Evolutionary conservation across 805 yeast species (phyloP).

Genomic region (Barnettozyma californica): DNA sequence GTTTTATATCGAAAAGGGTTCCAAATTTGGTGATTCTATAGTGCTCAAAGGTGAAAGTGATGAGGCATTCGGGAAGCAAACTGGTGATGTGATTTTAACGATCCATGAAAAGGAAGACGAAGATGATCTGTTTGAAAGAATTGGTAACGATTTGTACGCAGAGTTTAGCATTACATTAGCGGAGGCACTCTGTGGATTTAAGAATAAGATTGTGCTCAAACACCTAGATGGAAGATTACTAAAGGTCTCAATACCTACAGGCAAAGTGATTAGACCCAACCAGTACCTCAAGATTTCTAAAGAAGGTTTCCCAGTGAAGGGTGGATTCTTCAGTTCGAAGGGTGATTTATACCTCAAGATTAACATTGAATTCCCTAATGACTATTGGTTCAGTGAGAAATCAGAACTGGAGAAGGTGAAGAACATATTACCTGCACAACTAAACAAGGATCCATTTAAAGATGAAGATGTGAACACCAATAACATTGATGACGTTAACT

Average conservation of each 20-base stretch:
- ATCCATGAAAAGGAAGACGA: slow-evolving; percentile 39
- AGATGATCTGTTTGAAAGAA: slow-evolving; percentile 42
- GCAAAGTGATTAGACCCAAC: slow-evolving; percentile 78
- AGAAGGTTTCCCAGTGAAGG: slow-evolving; percentile 79
- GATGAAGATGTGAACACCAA: slow-evolving; percentile 23
- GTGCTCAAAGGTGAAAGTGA: slow-evolving; percentile 69
- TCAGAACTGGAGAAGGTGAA: slow-evolving; percentile 52
- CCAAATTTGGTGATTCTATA: slow-evolving; percentile 55
- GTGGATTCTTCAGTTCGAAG: slow-evolving; percentile 24
- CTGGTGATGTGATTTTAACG: slow-evolving; percentile 75
- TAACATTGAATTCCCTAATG: slow-evolving; percentile 77
- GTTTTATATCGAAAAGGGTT: slow-evolving; percentile 72
- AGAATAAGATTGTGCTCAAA: slow-evolving; percentile 51
- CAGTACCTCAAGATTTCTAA: slow-evolving; percentile 56
- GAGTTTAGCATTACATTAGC: slow-evolving; percentile 56
- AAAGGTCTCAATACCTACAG: slow-evolving; percentile 59
- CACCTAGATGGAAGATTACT: slow-evolving; percentile 80
- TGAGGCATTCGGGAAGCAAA: slow-evolving; percentile 59
- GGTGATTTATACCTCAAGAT: slow-evolving; percentile 72
- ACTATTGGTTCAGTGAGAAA: slow-evolving; percentile 77
- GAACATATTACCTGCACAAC: slow-evolving; percentile 45
- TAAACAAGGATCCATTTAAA: slow-evolving; percentile 6
- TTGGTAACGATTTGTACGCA: slow-evolving; percentile 60
- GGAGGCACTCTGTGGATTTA: slow-evolving; percentile 84
- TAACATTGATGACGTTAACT: slow-evolving; percentile 26